phyloP scores from a whole-genome alignment of 2,329 filamentous ascomycete species.

The Ascochyta viciae-villosae region DNA sequence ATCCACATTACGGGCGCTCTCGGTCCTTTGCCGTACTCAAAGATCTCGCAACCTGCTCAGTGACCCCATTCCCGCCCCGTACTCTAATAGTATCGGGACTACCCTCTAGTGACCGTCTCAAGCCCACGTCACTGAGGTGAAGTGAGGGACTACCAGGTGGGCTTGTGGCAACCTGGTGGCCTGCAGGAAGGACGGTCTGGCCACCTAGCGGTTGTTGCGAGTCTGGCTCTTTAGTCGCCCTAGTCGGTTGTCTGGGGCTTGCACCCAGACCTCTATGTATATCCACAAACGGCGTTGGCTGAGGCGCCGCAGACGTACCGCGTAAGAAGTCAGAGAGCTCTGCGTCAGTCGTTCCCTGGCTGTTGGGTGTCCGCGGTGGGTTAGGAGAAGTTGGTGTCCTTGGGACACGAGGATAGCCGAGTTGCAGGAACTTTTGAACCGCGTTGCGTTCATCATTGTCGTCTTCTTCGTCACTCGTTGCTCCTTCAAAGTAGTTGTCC shows the following conservation, averaged over 20 bases:
- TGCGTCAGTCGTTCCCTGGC: conserved; percentile 46
- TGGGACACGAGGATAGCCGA: conserved; percentile 27
- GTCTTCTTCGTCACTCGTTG: conserved; percentile 56
- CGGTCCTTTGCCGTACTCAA: conserved; percentile 34
- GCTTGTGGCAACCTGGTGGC: conserved; percentile 20
- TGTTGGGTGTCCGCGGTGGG: conserved; percentile 29
- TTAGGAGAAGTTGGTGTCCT: conserved; percentile 22
- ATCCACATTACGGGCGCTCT: conserved; percentile 10
- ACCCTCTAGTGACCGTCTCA: conserved; percentile 44
- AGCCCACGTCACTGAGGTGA: conserved; percentile 37
- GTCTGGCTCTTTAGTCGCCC: conserved; percentile 36
- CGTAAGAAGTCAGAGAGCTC: conserved; percentile 51
- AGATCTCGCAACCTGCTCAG: conserved; percentile 43
- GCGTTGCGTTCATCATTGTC: conserved; percentile 51
- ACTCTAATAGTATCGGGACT: conserved; percentile 8
- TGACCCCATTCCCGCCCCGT: conserved; percentile 32
- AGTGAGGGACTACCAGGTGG: conserved; percentile 32
- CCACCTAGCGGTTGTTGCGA: conserved; percentile 38
- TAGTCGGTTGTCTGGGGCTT: conserved; percentile 24
- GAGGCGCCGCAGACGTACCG: conserved; percentile 8
- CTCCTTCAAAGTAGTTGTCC: conserved; percentile 59
- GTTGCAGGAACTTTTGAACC: conserved; percentile 47
- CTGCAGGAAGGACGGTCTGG: conserved; percentile 21
- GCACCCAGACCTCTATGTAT: conserved; percentile 51
- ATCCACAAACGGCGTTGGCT: conserved; percentile 34